Evolutionary conservation across 129 eudicot species (phyloP).

Genomic region (Flaveria trinervia): DNA sequence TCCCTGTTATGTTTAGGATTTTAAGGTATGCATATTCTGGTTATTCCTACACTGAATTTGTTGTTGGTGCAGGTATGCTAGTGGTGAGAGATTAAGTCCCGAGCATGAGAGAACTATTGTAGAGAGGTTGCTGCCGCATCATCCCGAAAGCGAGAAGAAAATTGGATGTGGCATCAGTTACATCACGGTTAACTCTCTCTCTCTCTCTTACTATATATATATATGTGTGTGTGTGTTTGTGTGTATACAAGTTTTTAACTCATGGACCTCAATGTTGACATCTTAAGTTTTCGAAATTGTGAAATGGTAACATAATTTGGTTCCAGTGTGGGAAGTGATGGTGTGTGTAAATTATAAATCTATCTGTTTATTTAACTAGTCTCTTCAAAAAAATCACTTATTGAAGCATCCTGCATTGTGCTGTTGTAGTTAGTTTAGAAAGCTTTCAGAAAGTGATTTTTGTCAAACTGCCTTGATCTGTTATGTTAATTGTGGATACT

Average conservation of each 20-base stretch:
- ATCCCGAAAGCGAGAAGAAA: slow-evolving; percentile 84
- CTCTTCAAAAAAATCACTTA: neutral
- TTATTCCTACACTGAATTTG: slow-evolving; percentile 18
- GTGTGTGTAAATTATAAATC: neutral
- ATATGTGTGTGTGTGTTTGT: neutral
- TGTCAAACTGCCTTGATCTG: neutral
- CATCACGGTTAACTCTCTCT: slow-evolving; percentile 63
- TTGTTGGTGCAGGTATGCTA: slow-evolving; percentile 57
- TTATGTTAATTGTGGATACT: no score
- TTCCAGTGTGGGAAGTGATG: neutral
- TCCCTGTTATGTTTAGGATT: neutral
- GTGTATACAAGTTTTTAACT: neutral
- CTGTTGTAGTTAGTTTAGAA: neutral
- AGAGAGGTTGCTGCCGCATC: slow-evolving; percentile 82
- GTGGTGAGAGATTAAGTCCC: slow-evolving; percentile 79
- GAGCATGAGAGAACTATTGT: slow-evolving; percentile 79
- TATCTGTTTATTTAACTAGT: neutral
- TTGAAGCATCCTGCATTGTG: neutral
- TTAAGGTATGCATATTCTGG: slow-evolving; percentile 21
- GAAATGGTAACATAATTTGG: neutral
- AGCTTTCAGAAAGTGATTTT: neutral
- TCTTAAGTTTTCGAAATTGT: neutral
- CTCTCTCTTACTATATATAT: slow-evolving; percentile 13
- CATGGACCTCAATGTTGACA: neutral
- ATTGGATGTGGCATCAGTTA: slow-evolving; percentile 90